Percentiles rank a stretch among this genome's conserved stretches.
Conservation (phyloP, 1,284 basidiomycete species). For the Lignosus rhinocerotis region DNA sequence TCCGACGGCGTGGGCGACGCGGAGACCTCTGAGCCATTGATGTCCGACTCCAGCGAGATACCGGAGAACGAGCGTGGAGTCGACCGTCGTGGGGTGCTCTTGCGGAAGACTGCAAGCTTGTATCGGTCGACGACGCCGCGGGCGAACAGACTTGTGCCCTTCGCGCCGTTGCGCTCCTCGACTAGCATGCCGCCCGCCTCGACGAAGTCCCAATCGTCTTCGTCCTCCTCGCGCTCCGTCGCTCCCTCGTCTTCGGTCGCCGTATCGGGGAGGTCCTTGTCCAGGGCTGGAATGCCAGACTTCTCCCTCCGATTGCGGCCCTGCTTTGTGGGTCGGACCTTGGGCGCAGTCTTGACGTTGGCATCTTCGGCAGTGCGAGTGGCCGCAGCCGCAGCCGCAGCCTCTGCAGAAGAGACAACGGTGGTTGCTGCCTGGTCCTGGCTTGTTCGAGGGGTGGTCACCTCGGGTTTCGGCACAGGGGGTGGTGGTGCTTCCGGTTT, state of each 20-base stretch:
- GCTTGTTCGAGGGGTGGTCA: slow-evolving; percentile 10
- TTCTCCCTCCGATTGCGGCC: slow-evolving; percentile 61
- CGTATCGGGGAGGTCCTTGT: slow-evolving; percentile 61
- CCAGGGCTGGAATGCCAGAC: slow-evolving; percentile 75
- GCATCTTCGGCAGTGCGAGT: slow-evolving; percentile 21
- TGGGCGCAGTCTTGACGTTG: slow-evolving; percentile 30
- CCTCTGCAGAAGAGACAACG: slow-evolving; percentile 15
- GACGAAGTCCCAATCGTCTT: slow-evolving; percentile 86
- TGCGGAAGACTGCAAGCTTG: slow-evolving; percentile 78
- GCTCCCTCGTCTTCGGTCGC: slow-evolving; percentile 54
- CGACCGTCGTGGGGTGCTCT: slow-evolving; percentile 60
- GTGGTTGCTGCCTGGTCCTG: slow-evolving; percentile 10
- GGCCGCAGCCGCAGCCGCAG: slow-evolving; percentile 17
- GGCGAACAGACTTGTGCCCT: slow-evolving; percentile 77
- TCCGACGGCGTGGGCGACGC: slow-evolving; percentile 52
- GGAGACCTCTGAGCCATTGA: slow-evolving; percentile 29
- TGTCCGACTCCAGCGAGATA: slow-evolving; percentile 55
- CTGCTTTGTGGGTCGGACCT: slow-evolving; percentile 30
- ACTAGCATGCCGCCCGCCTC: slow-evolving; percentile 62
- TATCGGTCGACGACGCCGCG: slow-evolving; percentile 84
- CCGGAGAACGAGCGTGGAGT: slow-evolving; percentile 51
- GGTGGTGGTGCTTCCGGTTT: slow-evolving; percentile 17
- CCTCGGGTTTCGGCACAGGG: slow-evolving; percentile 14
- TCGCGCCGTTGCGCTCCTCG: slow-evolving; percentile 76
- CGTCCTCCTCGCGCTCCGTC: slow-evolving; percentile 65